phyloP scores from a whole-genome alignment of 2,329 filamentous ascomycete genomes.

The Xylaria sp. region DNA sequence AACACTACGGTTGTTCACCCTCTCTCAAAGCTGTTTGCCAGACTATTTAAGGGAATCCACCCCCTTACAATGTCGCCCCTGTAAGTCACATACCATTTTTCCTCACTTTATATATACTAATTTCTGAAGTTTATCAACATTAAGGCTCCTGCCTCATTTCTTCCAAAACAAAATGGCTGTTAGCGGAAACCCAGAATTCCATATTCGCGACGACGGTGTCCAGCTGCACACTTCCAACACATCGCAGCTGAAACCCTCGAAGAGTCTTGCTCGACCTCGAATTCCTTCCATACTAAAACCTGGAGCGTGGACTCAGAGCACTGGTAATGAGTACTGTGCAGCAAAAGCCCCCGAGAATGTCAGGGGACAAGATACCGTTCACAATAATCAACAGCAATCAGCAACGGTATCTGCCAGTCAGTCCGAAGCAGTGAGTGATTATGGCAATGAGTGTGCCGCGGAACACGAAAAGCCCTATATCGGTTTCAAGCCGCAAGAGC shows the following conservation, averaged over 20 bases:
- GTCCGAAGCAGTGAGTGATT: not conserved
- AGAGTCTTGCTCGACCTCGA: conserved; percentile 8
- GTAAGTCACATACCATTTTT: too few species aligned
- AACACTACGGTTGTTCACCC: not conserved
- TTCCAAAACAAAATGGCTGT: conserved; percentile 18
- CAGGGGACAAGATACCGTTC: not conserved
- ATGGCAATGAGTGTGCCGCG: not conserved
- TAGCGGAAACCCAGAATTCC: conserved; percentile 31
- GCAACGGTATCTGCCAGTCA: not conserved
- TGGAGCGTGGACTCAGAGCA: not conserved
- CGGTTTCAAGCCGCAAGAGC: not conserved
- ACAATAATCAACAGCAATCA: not conserved
- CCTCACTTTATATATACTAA: not conserved
- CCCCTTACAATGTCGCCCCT: too few species aligned
- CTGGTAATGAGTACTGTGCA: not conserved
- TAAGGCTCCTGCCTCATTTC: not conserved
- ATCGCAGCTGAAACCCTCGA: conserved; percentile 21
- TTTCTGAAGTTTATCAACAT: not conserved
- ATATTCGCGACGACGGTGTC: not conserved
- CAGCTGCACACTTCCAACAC: conserved; percentile 7
- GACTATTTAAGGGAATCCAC: not conserved
- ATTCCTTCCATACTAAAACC: conserved; percentile 7
- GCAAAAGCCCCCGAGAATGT: not conserved
- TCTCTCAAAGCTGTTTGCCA: too few species aligned
- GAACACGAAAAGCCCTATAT: not conserved